These are phyloP conservation scores for Ascochyta rabiei DNA, from an alignment of 2,329 filamentous ascomycete genomes.

Conservation along the genomic window DNA sequence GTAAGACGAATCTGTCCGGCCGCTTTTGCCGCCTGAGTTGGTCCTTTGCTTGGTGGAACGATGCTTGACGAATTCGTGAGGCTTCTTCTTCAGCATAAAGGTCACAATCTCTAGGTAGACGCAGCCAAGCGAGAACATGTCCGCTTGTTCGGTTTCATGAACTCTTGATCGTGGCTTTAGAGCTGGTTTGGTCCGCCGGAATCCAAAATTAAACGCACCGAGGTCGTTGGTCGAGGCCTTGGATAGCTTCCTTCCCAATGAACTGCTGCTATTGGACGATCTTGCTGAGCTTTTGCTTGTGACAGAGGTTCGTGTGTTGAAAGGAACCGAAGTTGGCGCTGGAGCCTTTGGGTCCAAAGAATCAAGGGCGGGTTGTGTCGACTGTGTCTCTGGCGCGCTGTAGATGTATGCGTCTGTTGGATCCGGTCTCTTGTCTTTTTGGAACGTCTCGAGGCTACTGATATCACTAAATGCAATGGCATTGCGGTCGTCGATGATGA, in stretches of 20 bases:
- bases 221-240: conserved; percentile 44
- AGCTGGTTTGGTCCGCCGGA: conserved; percentile 37
- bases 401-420: conserved; percentile 76
- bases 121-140: conserved; percentile 76
- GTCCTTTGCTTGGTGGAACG: conserved; percentile 69
- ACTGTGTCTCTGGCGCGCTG: conserved; percentile 67
- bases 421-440: conserved; percentile 60
- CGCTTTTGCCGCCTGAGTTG: conserved; percentile 52
- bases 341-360: conserved; percentile 19
- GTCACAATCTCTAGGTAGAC: conserved; percentile 74
- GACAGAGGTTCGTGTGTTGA: conserved; percentile 34
- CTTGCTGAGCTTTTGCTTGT: conserved; percentile 46
- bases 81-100: conserved; percentile 71
- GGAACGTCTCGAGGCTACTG: conserved; percentile 54
- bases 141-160: conserved; percentile 57
- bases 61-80: conserved; percentile 69
- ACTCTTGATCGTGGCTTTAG: conserved; percentile 35
- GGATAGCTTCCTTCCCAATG: conserved; percentile 43
- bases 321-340: conserved; percentile 21
- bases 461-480: conserved; percentile 72
- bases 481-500: conserved; percentile 70
- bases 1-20: conserved; percentile 72
- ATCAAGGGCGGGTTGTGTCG: conserved; percentile 40
- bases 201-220: conserved; percentile 47
- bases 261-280: conserved; percentile 39